phyloP scores from a whole-genome alignment of 106 monocot genomes.

The Phalaenopsis equestris region DNA sequence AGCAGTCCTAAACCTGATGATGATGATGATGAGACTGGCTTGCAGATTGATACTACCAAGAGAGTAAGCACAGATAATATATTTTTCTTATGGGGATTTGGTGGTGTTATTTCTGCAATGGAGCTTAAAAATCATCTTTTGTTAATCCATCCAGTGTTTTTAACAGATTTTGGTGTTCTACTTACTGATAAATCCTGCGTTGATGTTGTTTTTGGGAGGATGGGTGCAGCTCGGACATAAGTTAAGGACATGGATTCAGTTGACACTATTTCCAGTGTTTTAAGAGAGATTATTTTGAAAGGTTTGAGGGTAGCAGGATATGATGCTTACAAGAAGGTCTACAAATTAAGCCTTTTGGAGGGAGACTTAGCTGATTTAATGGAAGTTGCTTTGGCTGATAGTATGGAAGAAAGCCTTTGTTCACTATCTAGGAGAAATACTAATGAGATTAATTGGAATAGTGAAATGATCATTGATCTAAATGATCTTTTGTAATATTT shows the following conservation, averaged over 20 bases:
- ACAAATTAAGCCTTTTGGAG: slow-evolving; percentile 38
- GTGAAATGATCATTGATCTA: slow-evolving; percentile 39
- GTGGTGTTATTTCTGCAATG: slow-evolving; percentile 14
- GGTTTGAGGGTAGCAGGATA: slow-evolving; percentile 35
- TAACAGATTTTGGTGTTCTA: slow-evolving; percentile 53
- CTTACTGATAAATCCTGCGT: slow-evolving; percentile 52
- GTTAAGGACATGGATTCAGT: slow-evolving; percentile 34
- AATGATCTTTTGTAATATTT: slow-evolving; percentile 32
- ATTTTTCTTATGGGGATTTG: slow-evolving; percentile 67
- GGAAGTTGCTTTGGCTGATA: slow-evolving; percentile 19
- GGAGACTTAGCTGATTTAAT: slow-evolving; percentile 59
- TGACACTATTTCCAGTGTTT: slow-evolving; percentile 8
- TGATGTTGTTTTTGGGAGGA: slow-evolving; percentile 31
- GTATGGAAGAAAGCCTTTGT: not conserved
- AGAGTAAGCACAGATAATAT: slow-evolving; percentile 28
- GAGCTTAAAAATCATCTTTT: slow-evolving; percentile 33
- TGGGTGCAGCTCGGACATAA: slow-evolving; percentile 26
- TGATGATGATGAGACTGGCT: not conserved
- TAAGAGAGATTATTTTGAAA: slow-evolving; percentile 29
- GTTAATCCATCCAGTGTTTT: slow-evolving; percentile 30
- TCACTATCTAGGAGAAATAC: slow-evolving; percentile 6
- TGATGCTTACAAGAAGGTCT: slow-evolving; percentile 59
- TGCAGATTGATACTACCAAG: not conserved
- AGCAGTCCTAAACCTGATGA: slow-evolving; percentile 13
- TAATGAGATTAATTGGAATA: slow-evolving; percentile 43